phyloP scores from a whole-genome alignment of 148 eudicot species.

The Diospyros kaki region DNA sequence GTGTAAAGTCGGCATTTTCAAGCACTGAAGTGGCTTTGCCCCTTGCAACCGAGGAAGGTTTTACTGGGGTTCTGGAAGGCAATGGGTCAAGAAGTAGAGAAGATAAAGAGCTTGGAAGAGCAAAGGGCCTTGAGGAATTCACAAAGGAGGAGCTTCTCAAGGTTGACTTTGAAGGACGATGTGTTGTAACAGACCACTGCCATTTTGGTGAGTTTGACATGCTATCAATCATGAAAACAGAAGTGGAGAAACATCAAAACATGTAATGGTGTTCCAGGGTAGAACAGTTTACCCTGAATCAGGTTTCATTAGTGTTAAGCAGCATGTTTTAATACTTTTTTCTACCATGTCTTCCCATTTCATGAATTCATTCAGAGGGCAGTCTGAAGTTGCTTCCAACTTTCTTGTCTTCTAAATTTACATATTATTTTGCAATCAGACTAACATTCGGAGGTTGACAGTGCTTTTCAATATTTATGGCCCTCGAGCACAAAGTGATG shows the following conservation, averaged over 20 bases:
- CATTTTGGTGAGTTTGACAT: conserved; percentile 70
- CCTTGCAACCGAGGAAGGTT: conserved; percentile 82
- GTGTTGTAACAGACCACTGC: conserved; percentile 87
- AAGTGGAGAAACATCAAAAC: not conserved
- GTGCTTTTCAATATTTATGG: conserved; percentile 92
- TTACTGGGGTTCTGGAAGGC: conserved; percentile 76
- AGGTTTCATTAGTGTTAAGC: not conserved
- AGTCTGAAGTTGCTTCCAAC: conserved; percentile 1
- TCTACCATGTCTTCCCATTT: not conserved
- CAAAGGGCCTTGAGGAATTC: conserved; percentile 60
- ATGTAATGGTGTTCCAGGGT: not conserved
- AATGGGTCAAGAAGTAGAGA: conserved; percentile 36
- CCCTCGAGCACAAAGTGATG: conserved; percentile 80
- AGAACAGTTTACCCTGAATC: not conserved
- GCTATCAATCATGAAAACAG: not conserved
- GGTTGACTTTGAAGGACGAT: conserved; percentile 88
- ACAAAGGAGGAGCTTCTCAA: conserved; percentile 65
- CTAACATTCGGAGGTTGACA: conserved; percentile 23
- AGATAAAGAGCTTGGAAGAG: conserved; percentile 26
- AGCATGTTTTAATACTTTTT: not conserved
- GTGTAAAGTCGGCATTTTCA: conserved; percentile 73
- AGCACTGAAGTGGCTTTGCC: conserved; percentile 84
- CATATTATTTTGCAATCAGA: not conserved
- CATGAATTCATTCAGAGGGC: not conserved
- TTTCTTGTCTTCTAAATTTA: not conserved